These are phyloP conservation scores for Neurospora sp. DNA, from an alignment of 495 filamentous ascomycete species.

Conservation along the genomic window DNA sequence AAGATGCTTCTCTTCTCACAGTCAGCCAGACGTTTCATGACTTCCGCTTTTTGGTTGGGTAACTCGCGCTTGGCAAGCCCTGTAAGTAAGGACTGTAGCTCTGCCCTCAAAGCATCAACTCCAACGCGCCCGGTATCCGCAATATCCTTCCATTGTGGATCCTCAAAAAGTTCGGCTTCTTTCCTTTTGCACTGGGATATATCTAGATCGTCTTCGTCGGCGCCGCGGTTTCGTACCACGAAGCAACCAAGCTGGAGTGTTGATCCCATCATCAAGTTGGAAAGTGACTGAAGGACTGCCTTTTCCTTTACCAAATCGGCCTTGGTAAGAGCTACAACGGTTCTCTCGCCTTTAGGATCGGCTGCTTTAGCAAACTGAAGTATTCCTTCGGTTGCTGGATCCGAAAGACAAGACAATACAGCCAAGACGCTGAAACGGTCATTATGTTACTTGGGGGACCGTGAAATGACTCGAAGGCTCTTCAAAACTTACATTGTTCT, in stretches of 20 bases:
- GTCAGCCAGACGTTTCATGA: slow-evolving; percentile 28
- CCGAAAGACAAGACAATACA: slow-evolving; percentile 46
- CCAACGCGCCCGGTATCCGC: slow-evolving; percentile 35
- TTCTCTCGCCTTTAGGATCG: slow-evolving; percentile 40
- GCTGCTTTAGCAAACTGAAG: slow-evolving; percentile 38
- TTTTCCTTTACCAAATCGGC: slow-evolving; percentile 44
- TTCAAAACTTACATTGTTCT: slow-evolving; percentile 8
- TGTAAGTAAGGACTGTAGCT: slow-evolving; percentile 35
- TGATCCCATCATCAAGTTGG: slow-evolving; percentile 33
- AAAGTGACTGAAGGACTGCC: slow-evolving; percentile 28
- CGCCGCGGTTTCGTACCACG: slow-evolving; percentile 45
- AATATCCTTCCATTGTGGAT: slow-evolving; percentile 35
- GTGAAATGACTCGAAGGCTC: background rate
- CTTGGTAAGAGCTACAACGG: slow-evolving; percentile 51
- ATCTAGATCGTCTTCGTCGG: slow-evolving; percentile 17
- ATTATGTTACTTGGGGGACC: background rate
- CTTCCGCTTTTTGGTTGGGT: slow-evolving; percentile 37
- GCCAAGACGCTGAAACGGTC: slow-evolving; percentile 31
- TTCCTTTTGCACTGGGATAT: slow-evolving; percentile 16
- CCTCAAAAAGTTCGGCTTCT: slow-evolving; percentile 28
- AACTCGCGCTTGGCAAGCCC: slow-evolving; percentile 42
- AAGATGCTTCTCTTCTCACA: slow-evolving; percentile 21
- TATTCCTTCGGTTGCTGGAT: slow-evolving; percentile 51
- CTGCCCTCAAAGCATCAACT: slow-evolving; percentile 34
- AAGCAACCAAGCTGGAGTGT: slow-evolving; percentile 43